Evolutionary conservation across 2,329 filamentous ascomycete genomes (phyloP).

Genomic region (Amauroascus verrucosus): DNA sequence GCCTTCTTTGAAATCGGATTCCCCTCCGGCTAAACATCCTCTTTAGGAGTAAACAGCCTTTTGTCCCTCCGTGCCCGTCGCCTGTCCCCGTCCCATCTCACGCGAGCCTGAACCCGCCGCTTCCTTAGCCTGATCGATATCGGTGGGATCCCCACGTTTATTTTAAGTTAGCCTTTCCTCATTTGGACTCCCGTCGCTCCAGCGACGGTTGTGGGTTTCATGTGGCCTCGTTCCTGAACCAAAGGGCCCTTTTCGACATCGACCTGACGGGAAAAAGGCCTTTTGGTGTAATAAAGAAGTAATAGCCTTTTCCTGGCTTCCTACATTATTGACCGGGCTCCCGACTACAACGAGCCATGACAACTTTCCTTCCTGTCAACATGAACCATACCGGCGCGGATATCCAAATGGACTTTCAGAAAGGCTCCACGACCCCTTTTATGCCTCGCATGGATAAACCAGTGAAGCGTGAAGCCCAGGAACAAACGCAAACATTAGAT

Average conservation of each 20-base stretch:
- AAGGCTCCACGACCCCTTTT: conserved; percentile 32
- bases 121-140: background rate
- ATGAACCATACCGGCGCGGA: conserved; percentile 36
- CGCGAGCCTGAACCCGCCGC: background rate
- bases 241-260: background rate
- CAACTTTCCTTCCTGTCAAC: conserved; percentile 53
- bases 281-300: background rate
- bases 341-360: conserved; percentile 36
- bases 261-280: background rate
- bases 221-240: conserved; percentile 6
- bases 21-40: conserved; percentile 10
- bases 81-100: background rate
- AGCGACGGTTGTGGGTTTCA: conserved; percentile 1
- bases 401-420: conserved; percentile 23
- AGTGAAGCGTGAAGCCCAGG: conserved; percentile 31
- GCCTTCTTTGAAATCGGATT: background rate
- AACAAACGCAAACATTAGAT: background rate
- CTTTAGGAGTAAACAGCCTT: background rate
- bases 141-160: conserved; percentile 1
- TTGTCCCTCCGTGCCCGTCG: background rate
- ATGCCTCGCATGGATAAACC: conserved; percentile 42
- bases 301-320: too few relatives aligned
- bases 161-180: conserved; percentile 5
- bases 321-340: too few relatives aligned
- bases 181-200: background rate